Evolutionary conservation across 192 early-diverging fungal species (phyloP).

Genomic region (Linnemannia hyalina): DNA sequence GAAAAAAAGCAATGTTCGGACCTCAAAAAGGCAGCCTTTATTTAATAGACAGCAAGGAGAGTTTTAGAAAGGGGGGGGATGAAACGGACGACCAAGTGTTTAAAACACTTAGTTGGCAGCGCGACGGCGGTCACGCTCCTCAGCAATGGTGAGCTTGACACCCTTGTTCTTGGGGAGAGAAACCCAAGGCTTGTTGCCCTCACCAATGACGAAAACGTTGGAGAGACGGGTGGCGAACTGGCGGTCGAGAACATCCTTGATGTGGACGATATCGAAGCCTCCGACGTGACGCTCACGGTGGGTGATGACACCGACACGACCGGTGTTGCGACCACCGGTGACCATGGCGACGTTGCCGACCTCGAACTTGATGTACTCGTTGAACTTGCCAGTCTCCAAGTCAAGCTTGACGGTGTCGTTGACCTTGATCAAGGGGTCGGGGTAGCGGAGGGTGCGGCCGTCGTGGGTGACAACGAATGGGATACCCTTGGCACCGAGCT

Average conservation of each 20-base stretch:
- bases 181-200: constrained; percentile 93
- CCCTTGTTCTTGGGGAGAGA: constrained; percentile 99
- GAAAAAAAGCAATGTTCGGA: constrained; percentile 14
- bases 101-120: constrained; percentile 39
- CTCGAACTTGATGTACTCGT: constrained; percentile 97
- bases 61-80: background rate
- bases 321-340: constrained; percentile 99
- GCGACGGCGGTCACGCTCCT: constrained; percentile 97
- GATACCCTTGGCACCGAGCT: constrained; percentile 95
- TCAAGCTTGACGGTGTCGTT: constrained; percentile 99
- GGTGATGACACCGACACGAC: constrained; percentile 96
- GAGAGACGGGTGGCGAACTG: constrained; percentile 97
- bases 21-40: constrained; percentile 47
- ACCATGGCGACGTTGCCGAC: constrained; percentile 96
- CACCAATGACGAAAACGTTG: constrained; percentile 83
- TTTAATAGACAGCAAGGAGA: constrained; percentile 17
- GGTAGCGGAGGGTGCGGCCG: constrained; percentile 99
- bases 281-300: constrained; percentile 97
- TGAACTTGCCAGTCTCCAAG: constrained; percentile 93
- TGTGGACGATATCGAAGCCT: constrained; percentile 99
- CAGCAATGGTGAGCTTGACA: constrained; percentile 98
- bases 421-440: constrained; percentile 98
- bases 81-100: background rate
- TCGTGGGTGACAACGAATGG: constrained; percentile 99
- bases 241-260: constrained; percentile 97